phyloP scores from a whole-genome alignment of 2,329 filamentous ascomycete species.

The Alternaria brassicicola region DNA sequence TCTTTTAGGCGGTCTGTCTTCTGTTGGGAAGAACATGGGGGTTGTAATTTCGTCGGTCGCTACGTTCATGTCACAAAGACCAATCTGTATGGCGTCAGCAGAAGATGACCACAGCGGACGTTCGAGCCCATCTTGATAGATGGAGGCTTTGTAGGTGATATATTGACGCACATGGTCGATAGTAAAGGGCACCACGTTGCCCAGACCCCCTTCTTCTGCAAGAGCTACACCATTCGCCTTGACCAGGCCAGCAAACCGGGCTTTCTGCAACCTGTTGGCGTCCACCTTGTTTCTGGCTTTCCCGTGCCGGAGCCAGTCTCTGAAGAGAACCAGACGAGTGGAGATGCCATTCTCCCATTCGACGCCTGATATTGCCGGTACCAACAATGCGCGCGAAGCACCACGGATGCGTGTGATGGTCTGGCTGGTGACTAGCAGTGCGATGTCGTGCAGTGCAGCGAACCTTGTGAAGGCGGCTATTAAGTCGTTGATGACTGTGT shows the following conservation, averaged over 20 bases:
- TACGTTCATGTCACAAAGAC: constrained; percentile 42
- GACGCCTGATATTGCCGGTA: constrained; percentile 74
- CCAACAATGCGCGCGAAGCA: constrained; percentile 69
- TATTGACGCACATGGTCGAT: constrained; percentile 54
- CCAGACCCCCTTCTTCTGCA: constrained; percentile 51
- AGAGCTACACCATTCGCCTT: constrained; percentile 52
- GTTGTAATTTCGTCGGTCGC: constrained; percentile 40
- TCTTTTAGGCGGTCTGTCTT: constrained; percentile 61
- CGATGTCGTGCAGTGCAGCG: constrained; percentile 73
- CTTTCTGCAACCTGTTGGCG: constrained; percentile 38
- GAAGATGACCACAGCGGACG: constrained; percentile 20
- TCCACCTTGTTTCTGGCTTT: constrained; percentile 34
- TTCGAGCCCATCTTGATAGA: constrained; percentile 20
- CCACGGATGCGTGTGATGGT: constrained; percentile 80
- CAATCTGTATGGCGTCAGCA: constrained; percentile 37
- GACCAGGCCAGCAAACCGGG: constrained; percentile 53
- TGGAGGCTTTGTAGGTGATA: constrained; percentile 35
- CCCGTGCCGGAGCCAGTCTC: constrained; percentile 63
- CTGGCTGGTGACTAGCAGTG: constrained; percentile 78
- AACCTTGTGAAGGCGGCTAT: constrained; percentile 68
- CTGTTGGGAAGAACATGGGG: constrained; percentile 24
- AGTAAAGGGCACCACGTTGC: constrained; percentile 58
- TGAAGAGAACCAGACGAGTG: constrained; percentile 76
- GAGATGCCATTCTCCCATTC: constrained; percentile 82
- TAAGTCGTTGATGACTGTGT: constrained; percentile 71